phyloP scores from a whole-genome alignment of 73 alveolate species.

The Stentor coeruleus region DNA sequence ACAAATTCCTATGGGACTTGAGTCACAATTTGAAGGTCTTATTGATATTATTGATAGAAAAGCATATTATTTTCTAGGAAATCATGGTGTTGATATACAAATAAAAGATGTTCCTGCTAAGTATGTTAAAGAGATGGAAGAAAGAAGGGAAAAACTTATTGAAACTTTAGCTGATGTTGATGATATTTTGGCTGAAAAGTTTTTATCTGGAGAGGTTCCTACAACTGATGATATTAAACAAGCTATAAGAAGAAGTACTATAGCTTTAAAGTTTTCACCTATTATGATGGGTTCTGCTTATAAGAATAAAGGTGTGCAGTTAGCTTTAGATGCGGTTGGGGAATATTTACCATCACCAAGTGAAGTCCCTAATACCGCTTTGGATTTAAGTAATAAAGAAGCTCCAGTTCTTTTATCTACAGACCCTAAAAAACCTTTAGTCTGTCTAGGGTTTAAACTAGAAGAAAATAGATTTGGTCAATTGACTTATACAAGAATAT shows the following conservation, averaged over 20 bases:
- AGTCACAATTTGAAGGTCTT: constrained; percentile 70
- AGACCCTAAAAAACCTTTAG: constrained; percentile 77
- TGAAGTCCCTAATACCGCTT: constrained; percentile 65
- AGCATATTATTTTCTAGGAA: constrained; percentile 79
- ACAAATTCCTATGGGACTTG: constrained; percentile 75
- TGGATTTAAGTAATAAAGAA: constrained; percentile 37
- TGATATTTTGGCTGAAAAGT: constrained; percentile 52
- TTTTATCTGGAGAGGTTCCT: constrained; percentile 43
- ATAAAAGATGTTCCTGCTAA: constrained; percentile 71
- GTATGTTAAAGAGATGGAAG: constrained; percentile 41
- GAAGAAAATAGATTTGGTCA: constrained; percentile 82
- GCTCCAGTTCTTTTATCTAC: constrained; percentile 58
- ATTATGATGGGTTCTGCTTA: constrained; percentile 95
- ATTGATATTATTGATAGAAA: constrained; percentile 67
- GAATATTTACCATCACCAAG: constrained; percentile 79
- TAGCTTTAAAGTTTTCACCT: constrained; percentile 75
- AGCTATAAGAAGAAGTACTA: constrained; percentile 68
- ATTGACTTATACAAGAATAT: constrained; percentile 47
- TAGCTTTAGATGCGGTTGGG: constrained; percentile 76
- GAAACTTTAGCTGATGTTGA: constrained; percentile 54
- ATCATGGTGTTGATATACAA: constrained; percentile 50
- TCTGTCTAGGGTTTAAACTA: constrained; percentile 86
- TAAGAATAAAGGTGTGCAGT: constrained; percentile 91
- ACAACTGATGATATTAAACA: constrained; percentile 26
- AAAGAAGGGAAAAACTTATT: constrained; percentile 59